phyloP scores from a whole-genome alignment of 352 stramenopile genomes.

The Pythium myriotylum region DNA sequence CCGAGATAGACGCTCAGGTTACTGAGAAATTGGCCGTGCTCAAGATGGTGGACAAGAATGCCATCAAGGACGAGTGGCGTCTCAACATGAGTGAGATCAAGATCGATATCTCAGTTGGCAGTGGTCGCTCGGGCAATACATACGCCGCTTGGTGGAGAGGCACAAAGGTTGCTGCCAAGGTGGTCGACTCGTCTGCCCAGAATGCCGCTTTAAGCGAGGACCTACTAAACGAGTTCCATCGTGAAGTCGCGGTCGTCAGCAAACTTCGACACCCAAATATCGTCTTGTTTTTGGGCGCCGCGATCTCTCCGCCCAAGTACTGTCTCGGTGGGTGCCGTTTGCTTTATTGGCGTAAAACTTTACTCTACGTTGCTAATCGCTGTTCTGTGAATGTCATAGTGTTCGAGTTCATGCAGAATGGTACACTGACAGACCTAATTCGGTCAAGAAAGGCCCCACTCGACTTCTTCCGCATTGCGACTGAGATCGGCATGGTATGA shows the following conservation, averaged over 20 bases:
- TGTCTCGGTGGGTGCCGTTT: constrained; percentile 71
- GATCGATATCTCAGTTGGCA: constrained; percentile 68
- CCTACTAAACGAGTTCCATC: constrained; percentile 85
- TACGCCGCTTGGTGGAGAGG: constrained; percentile 83
- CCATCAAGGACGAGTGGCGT: constrained; percentile 85
- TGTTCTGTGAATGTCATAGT: constrained; percentile 34
- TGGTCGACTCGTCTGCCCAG: constrained; percentile 77
- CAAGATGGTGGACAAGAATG: constrained; percentile 85
- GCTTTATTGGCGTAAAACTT: not conserved
- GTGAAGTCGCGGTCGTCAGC: constrained; percentile 83
- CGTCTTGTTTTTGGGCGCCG: constrained; percentile 82
- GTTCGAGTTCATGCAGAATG: constrained; percentile 90
- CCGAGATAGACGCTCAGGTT: constrained; percentile 36
- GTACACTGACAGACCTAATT: constrained; percentile 85
- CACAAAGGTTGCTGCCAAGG: constrained; percentile 77
- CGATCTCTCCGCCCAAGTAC: constrained; percentile 77
- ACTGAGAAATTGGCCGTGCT: constrained; percentile 75
- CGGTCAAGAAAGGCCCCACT: constrained; percentile 62
- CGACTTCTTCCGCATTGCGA: constrained; percentile 80
- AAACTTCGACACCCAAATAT: constrained; percentile 88
- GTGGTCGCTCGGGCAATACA: constrained; percentile 74
- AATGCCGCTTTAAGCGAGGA: constrained; percentile 69
- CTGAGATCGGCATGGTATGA: constrained; percentile 79
- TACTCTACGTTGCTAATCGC: no score
- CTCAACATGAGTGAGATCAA: constrained; percentile 74